Base-by-base conservation (phyloP, 2,329 filamentous ascomycete species). In the Pseudogymnoascus sp. region DNA sequence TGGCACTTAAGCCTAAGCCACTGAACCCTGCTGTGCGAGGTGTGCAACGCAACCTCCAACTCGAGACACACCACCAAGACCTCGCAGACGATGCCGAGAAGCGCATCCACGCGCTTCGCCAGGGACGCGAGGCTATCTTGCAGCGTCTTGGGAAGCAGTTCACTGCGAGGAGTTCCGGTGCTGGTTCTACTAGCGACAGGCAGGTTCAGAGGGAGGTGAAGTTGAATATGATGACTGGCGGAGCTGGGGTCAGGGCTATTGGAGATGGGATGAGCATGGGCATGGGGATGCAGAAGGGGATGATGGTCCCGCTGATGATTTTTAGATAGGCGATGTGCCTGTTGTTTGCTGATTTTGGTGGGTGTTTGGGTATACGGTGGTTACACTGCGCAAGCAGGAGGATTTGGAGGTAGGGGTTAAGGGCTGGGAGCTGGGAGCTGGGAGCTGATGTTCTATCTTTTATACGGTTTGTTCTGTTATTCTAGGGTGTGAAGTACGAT, bases 51-150 rank as follows among this genome's bases (percentile, higher is more conserved):
- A 81, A 84, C 69, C 75, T 84, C 44, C 78, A 82, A 67, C 79
- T 81, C 65, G 84, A 87, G 69, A 79, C 82, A 67, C 76, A 78
- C 2, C 82, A 85, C 66, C 78, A 82, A 10, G 77, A 79, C 50
- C 76, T 86, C 23, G 84, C 83, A 19, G 81, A 87, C 66, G 83
- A 87, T 68, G 77, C 80, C 2, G 79, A 79, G 8, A 80, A 82
- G 62, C 79, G 84, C 63, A 77, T 77, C 4, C 81, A 77, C 67
- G 82, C 83, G 9, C 75, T 88, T 60, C 78, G 79, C 69, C 81
- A 82, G 64, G 85, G 85, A 35, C 84, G 83, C 71, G 83, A 84
- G 66, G 82, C 83, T 0, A 84, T 88, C 11, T 75, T 87, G 63
- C 79, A 77, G 65, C 85, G 85, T 68, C 78, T 87, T 1, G 61